Percentiles rank a stretch among this genome's conserved stretches.
Evolutionary conservation across 2,329 filamentous ascomycete species (phyloP).

Genomic region (Xylaria sp.): DNA sequence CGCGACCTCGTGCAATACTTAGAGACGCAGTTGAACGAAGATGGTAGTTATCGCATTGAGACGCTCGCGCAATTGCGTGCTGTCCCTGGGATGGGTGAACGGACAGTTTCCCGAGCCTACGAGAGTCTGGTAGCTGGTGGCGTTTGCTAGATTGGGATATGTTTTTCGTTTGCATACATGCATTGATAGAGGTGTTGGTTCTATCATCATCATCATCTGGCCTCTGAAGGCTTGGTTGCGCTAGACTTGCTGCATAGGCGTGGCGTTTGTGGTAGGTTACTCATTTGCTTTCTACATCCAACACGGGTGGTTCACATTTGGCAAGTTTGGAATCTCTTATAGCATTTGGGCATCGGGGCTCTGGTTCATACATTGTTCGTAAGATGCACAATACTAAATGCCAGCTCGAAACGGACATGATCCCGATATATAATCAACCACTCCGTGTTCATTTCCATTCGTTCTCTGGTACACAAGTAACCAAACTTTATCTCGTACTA

Average conservation of each 20-base stretch:
- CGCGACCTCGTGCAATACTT: slow-evolving; percentile 67
- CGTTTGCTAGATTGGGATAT: slow-evolving; percentile 26
- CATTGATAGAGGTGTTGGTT: slow-evolving; percentile 33
- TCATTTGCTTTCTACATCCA: slow-evolving; percentile 19
- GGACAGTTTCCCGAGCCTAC: slow-evolving; percentile 66
- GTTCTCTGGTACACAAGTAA: background rate
- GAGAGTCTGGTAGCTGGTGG: slow-evolving; percentile 54
- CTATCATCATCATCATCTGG: slow-evolving; percentile 22
- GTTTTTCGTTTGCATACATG: slow-evolving; percentile 27
- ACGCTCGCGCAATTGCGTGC: slow-evolving; percentile 62
- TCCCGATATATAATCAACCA: background rate
- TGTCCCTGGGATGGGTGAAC: slow-evolving; percentile 67
- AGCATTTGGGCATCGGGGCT: slow-evolving; percentile 2
- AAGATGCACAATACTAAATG: slow-evolving; percentile 5
- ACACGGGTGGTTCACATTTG: slow-evolving; percentile 9
- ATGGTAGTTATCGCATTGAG: slow-evolving; percentile 55
- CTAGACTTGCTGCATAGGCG: slow-evolving; percentile 40
- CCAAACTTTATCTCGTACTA: background rate
- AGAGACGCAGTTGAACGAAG: slow-evolving; percentile 55
- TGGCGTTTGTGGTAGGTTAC: slow-evolving; percentile 37
- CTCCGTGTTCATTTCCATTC: background rate
- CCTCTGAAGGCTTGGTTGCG: slow-evolving; percentile 21
- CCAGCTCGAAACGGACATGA: background rate
- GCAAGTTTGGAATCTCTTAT: slow-evolving; percentile 7
- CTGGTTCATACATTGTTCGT: slow-evolving; percentile 2